Conservation (phyloP, 169 alveolate species). For the Cystoisospora suis region DNA sequence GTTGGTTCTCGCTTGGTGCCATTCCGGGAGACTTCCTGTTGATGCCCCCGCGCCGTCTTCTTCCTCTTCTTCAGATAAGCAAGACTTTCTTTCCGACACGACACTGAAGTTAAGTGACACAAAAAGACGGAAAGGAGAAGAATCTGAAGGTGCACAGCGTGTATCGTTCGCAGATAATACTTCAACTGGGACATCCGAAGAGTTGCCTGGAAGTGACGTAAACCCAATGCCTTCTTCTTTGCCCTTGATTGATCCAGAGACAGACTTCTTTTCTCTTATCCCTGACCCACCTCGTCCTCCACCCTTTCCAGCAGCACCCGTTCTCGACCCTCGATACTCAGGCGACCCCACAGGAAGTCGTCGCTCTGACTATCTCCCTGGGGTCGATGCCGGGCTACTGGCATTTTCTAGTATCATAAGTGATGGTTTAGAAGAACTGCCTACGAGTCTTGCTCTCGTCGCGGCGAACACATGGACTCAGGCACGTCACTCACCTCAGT, state of each 20-base stretch:
- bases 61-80: background rate
- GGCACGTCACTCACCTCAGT: constrained; percentile 1
- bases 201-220: background rate
- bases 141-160: background rate
- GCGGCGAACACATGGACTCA: background rate
- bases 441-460: background rate
- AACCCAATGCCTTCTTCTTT: background rate
- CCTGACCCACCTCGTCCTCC: constrained; percentile 4
- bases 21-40: constrained; percentile 12
- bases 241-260: too few species aligned
- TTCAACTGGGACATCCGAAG: background rate
- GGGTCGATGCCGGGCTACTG: background rate
- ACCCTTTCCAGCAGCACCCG: background rate
- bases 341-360: too few species aligned
- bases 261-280: too few species aligned
- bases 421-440: background rate
- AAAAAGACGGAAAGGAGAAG: background rate
- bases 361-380: background rate
- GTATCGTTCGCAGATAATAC: background rate
- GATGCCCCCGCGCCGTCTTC: background rate
- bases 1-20: constrained; percentile 32
- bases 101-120: background rate
- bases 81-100: background rate
- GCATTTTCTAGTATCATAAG: background rate
- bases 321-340: background rate